These are phyloP conservation scores for Elaeis guineensis DNA, from an alignment of 176 grass and related monocot genomes.

Conservation along the genomic window DNA sequence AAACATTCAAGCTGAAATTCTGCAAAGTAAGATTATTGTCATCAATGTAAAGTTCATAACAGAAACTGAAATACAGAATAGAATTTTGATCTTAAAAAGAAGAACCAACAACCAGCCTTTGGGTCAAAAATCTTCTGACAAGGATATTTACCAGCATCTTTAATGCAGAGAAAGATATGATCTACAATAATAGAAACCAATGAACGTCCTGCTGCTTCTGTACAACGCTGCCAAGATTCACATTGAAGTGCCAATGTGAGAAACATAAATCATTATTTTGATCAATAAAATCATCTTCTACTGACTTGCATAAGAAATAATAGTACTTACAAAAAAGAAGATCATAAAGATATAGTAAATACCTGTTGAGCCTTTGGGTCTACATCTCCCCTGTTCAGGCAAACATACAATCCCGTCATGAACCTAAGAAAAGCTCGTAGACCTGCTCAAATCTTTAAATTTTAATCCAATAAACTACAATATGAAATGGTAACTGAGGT, in stretches of 20 bases:
- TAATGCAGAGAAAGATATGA: conserved; percentile 98
- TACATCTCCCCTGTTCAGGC: conserved; percentile 92
- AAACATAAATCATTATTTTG: no score
- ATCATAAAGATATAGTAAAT: neutral
- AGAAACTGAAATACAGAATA: neutral
- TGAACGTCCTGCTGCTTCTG: conserved; percentile 90
- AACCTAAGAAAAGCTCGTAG: conserved; percentile 89
- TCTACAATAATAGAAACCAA: conserved; percentile 94
- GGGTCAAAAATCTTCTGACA: conserved; percentile 5
- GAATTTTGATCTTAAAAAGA: no score
- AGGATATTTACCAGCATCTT: conserved; percentile 75
- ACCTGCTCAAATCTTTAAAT: conserved; percentile 40
- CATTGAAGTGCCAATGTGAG: neutral
- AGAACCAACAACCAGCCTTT: conserved; percentile 1
- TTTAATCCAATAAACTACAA: conserved; percentile 9
- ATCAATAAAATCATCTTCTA: no score
- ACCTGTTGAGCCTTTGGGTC: conserved; percentile 87
- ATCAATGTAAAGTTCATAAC: neutral
- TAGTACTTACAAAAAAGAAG: conserved; percentile 7
- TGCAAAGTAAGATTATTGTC: conserved; percentile 14
- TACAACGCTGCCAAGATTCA: conserved; percentile 47
- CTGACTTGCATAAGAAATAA: conserved; percentile 7
- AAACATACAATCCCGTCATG: conserved; percentile 84
- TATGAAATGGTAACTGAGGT: neutral
- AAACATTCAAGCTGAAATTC: conserved; percentile 99